Percentiles rank a stretch among this genome's conserved stretches.
phyloP scores from a whole-genome alignment of 805 yeast genomes.

The Wickerhamomyces canadensis region DNA sequence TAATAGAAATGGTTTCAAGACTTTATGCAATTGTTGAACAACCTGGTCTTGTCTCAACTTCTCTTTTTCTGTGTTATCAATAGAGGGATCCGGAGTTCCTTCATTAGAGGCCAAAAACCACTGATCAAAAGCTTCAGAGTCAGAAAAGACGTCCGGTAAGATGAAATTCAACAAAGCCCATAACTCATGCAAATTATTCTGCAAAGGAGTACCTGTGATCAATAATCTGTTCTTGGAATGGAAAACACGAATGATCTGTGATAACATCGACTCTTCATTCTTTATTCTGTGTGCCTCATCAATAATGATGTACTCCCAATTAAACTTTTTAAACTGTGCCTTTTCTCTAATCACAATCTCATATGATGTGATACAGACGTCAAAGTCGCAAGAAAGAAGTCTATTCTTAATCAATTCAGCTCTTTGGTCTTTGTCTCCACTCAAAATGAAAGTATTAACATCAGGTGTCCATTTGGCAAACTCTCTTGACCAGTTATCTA shows the following conservation, averaged over 20 bases:
- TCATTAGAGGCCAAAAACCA: slow-evolving; percentile 49
- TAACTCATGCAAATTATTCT: slow-evolving; percentile 71
- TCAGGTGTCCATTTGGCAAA: slow-evolving; percentile 79
- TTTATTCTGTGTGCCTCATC: slow-evolving; percentile 85
- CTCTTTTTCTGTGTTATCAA: slow-evolving; percentile 31
- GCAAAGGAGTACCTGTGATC: slow-evolving; percentile 80
- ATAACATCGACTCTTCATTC: slow-evolving; percentile 54
- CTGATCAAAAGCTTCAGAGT: slow-evolving; percentile 65
- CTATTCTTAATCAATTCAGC: slow-evolving; percentile 43
- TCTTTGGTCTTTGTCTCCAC: slow-evolving; percentile 71
- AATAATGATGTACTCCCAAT: slow-evolving; percentile 72
- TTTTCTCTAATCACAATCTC: slow-evolving; percentile 77
- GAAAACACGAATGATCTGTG: slow-evolving; percentile 70
- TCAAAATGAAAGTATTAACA: slow-evolving; percentile 60
- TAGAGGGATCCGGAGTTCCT: slow-evolving; percentile 26
- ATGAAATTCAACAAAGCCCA: slow-evolving; percentile 79
- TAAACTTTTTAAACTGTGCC: slow-evolving; percentile 55
- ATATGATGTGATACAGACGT: slow-evolving; percentile 56
- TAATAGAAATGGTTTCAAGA: slow-evolving; percentile 66
- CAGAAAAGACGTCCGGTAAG: slow-evolving; percentile 73
- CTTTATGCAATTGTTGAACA: slow-evolving; percentile 68
- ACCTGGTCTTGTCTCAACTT: slow-evolving; percentile 39
- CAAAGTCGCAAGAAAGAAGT: slow-evolving; percentile 58
- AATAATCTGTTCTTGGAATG: slow-evolving; percentile 64
- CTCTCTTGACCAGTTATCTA: slow-evolving; percentile 78